A percentile compares a stretch with the other conserved stretches of the same genome.
These are phyloP conservation scores for Stereum hirsutum DNA, from an alignment of 1,284 basidiomycete species.

Conservation along the genomic window DNA sequence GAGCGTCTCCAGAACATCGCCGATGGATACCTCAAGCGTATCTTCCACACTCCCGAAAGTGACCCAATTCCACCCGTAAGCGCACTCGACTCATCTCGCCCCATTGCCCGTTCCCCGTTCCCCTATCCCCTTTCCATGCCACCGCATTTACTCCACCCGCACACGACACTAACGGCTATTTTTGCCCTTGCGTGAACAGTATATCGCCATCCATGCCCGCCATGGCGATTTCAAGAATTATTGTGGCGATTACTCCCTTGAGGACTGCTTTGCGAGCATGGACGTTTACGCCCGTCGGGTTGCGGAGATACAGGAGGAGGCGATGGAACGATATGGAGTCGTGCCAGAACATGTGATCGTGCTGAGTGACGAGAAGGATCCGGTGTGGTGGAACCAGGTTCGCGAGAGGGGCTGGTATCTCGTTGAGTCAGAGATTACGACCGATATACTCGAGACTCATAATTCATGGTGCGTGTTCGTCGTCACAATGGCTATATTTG, in stretches of 20 bases:
- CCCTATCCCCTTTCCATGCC: not conserved
- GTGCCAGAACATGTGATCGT: slow-evolving; percentile 49
- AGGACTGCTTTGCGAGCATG: slow-evolving; percentile 55
- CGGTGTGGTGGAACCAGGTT: slow-evolving; percentile 59
- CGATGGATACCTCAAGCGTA: slow-evolving; percentile 28
- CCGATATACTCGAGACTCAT: slow-evolving; percentile 38
- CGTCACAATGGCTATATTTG: slow-evolving; percentile 1
- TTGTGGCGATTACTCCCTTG: slow-evolving; percentile 32
- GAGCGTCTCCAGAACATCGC: slow-evolving; percentile 27
- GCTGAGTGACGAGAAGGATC: slow-evolving; percentile 62
- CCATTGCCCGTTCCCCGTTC: not conserved
- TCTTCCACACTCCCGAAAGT: slow-evolving; percentile 25
- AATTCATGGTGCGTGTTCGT: slow-evolving; percentile 44
- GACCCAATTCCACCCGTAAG: slow-evolving; percentile 33
- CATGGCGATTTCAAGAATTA: slow-evolving; percentile 51
- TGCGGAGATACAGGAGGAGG: slow-evolving; percentile 48
- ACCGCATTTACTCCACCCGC: no score
- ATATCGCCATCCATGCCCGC: slow-evolving; percentile 55
- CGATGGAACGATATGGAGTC: slow-evolving; percentile 39
- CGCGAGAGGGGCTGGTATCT: slow-evolving; percentile 47
- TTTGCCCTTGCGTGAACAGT: slow-evolving; percentile 24
- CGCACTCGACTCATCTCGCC: not conserved
- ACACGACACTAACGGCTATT: not conserved
- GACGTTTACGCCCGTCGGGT: slow-evolving; percentile 49
- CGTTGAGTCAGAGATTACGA: no score